Conservation (phyloP, 352 stramenopile genomes). For the Phytopythium aichiense region DNA sequence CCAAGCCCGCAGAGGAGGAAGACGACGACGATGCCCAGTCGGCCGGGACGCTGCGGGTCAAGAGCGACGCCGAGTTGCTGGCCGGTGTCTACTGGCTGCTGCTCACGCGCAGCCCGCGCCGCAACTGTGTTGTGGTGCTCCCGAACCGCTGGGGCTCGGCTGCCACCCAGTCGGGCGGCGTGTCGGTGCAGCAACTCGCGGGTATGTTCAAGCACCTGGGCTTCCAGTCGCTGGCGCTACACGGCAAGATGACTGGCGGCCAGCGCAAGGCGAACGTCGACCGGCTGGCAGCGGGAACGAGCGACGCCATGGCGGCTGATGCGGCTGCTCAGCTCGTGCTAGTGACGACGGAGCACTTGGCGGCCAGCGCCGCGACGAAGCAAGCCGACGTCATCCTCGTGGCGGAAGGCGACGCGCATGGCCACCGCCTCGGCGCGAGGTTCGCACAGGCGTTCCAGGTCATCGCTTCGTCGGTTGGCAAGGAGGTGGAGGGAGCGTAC, state of each 20-base stretch:
- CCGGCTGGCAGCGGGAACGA: conserved; percentile 16
- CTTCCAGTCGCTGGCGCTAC: conserved; percentile 54
- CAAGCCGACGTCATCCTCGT: conserved; percentile 40
- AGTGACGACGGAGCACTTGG: conserved; percentile 60
- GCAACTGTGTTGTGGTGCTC: conserved; percentile 46
- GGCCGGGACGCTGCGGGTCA: conserved; percentile 29
- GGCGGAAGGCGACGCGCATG: conserved; percentile 3
- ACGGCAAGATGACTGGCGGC: conserved; percentile 59
- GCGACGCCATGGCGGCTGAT: neutral
- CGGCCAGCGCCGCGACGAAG: conserved; percentile 19
- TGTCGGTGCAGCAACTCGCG: conserved; percentile 28
- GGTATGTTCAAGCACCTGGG: conserved; percentile 50
- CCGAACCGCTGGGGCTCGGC: conserved; percentile 22
- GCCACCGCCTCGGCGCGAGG: conserved; percentile 19
- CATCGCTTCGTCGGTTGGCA: neutral
- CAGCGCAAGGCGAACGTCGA: conserved; percentile 56
- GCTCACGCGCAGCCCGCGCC: conserved; percentile 31
- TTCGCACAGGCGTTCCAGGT: conserved; percentile 33
- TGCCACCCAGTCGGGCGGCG: conserved; percentile 7
- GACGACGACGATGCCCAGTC: conserved; percentile 2
- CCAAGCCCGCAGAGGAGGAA: conserved; percentile 8
- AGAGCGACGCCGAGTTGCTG: conserved; percentile 34
- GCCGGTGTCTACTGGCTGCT: conserved; percentile 58
- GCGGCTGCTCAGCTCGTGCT: conserved; percentile 33
- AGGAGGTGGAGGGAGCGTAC: conserved; percentile 14